Evolutionary conservation across 345 rosid species (phyloP), one percentile per base, ranked within the genome.

Genomic region (Gossypium ekmanianum): DNA sequence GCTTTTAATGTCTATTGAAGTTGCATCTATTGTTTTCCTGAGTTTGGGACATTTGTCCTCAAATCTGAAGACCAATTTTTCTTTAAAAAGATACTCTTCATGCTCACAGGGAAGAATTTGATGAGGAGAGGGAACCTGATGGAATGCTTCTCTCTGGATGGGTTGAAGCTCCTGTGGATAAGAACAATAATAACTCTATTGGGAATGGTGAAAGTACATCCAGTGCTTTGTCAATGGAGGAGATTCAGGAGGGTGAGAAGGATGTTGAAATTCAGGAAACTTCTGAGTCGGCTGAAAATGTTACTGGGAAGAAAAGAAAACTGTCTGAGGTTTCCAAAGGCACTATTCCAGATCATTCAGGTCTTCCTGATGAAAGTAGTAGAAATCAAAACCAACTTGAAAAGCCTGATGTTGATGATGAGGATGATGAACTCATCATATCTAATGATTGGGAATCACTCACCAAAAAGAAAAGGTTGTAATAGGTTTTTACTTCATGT

Each of bases 131-230:
- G 52, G 52, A 48, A 48, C 56, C n/a, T 51, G 56, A 51, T 51
- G 56, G 56, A 51, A 51, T 51, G 56, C 16, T 13, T 16, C 56
- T 51, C 56, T 51, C 56, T 51, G 56, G 97, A 98, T 72, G 99
- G 98, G 74, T 79, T 95, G 82, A 93, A 14, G 56, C 56, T 95
- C 75, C 98, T 95, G 71, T 89, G 93, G 93, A 93, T 87, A 96
- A 81, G 79, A 83, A 84, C 18, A 79, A 62, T 9, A 76, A 79
- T 63, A 83, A 84, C 61, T 47, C 82, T 6, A 72, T 73, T 17
- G 88, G 87, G 26, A 88, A 91, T 44, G 87, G 86, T 8, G 89
- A 77, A 51, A 80, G 87, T 82, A 77, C 93, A 73, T 87, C 97
- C 71, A 84, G 79, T 75, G 79, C 78, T 55, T 80, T 61, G 59